Evolutionary conservation across 495 filamentous ascomycete species (phyloP).

Genomic region (Neurospora sp.): DNA sequence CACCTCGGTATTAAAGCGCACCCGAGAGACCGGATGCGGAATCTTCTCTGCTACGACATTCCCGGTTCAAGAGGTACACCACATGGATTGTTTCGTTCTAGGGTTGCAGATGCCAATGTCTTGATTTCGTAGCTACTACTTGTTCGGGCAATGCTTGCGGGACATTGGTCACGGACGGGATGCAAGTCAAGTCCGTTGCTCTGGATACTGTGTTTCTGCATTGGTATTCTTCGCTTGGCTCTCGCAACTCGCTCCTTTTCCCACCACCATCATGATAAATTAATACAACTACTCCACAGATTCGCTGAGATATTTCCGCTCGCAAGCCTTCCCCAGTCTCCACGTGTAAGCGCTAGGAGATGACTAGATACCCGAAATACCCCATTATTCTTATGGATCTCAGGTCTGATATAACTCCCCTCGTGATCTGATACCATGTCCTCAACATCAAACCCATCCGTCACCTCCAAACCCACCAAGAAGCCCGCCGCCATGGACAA

Average conservation of each 20-base stretch:
- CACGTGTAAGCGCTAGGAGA: neutral
- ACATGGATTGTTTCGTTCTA: neutral
- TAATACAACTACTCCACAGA: neutral
- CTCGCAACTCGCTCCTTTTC: neutral
- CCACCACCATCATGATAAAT: neutral
- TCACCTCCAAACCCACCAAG: neutral
- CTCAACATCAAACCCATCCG: neutral
- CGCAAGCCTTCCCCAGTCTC: neutral
- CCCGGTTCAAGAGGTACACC: neutral
- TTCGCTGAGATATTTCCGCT: neutral
- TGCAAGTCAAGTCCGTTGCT: neutral
- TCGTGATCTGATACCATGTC: neutral
- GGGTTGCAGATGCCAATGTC: neutral
- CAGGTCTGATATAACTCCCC: neutral
- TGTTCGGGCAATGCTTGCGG: neutral
- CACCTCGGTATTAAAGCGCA: neutral
- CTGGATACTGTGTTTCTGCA: neutral
- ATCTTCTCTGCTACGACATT: neutral
- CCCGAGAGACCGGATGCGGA: neutral
- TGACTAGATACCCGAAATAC: neutral
- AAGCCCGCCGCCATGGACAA: constrained; percentile 9
- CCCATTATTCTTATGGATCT: neutral
- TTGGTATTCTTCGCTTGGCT: neutral
- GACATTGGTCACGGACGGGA: neutral
- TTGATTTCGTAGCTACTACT: neutral